phyloP scores from a whole-genome alignment of 371 early-diverging fungal genomes.

The Mucor racemosus region DNA sequence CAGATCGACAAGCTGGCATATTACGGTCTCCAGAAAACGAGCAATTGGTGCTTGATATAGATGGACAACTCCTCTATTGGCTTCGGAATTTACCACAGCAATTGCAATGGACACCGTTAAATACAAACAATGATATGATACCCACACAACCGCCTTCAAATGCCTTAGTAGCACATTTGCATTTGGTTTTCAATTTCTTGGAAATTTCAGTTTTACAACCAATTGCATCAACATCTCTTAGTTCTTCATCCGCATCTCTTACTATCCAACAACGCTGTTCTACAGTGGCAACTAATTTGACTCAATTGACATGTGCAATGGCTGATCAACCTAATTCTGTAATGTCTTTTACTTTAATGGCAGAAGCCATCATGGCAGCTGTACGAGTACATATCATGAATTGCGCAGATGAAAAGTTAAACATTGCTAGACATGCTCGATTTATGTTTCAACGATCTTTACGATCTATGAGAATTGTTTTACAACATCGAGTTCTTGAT shows the following conservation, averaged over 20 bases:
- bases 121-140: constrained; percentile 20
- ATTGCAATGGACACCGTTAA: constrained; percentile 31
- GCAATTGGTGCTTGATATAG: constrained; percentile 29
- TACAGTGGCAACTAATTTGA: constrained; percentile 27
- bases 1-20: constrained; percentile 20
- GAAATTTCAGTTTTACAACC: constrained; percentile 19
- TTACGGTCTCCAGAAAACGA: constrained; percentile 20
- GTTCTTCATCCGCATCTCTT: constrained; percentile 7
- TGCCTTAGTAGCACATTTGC: constrained; percentile 30
- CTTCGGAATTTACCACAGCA: constrained; percentile 24
- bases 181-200: constrained; percentile 33
- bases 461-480: constrained; percentile 20
- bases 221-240: not conserved
- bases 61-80: constrained; percentile 28
- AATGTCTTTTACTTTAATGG: constrained; percentile 19
- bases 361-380: constrained; percentile 24
- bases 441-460: constrained; percentile 46
- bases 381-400: constrained; percentile 22
- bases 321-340: constrained; percentile 25
- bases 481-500: constrained; percentile 27
- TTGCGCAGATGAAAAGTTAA: constrained; percentile 23
- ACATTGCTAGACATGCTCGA: constrained; percentile 36
- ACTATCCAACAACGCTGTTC: constrained; percentile 29
- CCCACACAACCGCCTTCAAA: constrained; percentile 39
- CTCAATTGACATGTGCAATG: constrained; percentile 24